Evolutionary conservation across 192 early-diverging fungal genomes (phyloP).

Genomic region (Chytriomyces sp.): DNA sequence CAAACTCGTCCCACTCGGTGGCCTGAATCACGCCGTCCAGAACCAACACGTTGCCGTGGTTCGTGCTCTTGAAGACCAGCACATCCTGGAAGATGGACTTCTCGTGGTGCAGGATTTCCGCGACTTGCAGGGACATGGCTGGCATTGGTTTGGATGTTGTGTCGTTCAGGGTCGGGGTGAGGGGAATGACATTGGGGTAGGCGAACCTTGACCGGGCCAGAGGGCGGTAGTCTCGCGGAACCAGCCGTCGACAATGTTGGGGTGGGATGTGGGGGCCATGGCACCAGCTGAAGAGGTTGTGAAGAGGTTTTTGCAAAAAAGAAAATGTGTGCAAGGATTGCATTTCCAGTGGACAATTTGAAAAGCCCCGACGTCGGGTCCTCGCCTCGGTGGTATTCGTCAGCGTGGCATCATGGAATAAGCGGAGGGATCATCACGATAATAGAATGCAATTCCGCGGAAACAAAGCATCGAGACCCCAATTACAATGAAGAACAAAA

Average conservation of each 20-base stretch:
- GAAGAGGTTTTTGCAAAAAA: too few relatives aligned
- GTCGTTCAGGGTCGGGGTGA: neutral
- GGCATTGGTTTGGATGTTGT: neutral
- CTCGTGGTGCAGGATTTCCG: slow-evolving; percentile 93
- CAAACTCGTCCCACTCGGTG: slow-evolving; percentile 98
- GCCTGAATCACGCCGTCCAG: slow-evolving; percentile 98
- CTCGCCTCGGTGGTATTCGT: too few relatives aligned
- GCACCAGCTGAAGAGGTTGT: too few relatives aligned
- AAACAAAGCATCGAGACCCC: too few relatives aligned
- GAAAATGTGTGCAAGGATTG: too few relatives aligned
- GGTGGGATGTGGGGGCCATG: too few relatives aligned
- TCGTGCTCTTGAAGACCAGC: slow-evolving; percentile 91
- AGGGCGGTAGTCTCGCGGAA: slow-evolving; percentile 91
- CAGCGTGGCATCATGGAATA: too few relatives aligned
- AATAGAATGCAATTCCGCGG: too few relatives aligned
- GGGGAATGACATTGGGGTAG: slow-evolving; percentile 18
- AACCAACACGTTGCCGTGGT: slow-evolving; percentile 95
- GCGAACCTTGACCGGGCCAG: slow-evolving; percentile 99
- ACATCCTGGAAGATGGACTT: slow-evolving; percentile 97
- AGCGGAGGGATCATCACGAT: too few relatives aligned
- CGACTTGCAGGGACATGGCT: slow-evolving; percentile 95
- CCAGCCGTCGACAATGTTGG: slow-evolving; percentile 94
- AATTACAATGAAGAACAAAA: too few relatives aligned
- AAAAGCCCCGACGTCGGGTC: too few relatives aligned
- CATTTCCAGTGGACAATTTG: too few relatives aligned